These are phyloP conservation scores for Basidiobolus meristosporus DNA, from an alignment of 371 early-diverging fungal genomes.

Conservation along the genomic window DNA sequence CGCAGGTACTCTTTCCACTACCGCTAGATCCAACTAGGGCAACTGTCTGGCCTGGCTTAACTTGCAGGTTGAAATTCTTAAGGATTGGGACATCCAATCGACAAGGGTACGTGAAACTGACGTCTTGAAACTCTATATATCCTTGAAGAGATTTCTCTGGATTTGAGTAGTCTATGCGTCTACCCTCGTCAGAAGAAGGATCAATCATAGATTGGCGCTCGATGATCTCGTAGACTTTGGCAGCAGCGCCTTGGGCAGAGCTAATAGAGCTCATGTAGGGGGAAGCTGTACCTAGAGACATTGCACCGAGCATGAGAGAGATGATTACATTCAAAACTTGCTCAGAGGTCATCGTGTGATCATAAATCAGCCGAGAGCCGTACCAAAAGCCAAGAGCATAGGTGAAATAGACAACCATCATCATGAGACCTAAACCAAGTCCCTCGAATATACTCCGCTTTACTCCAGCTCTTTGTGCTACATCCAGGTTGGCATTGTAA, in stretches of 20 bases:
- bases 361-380: constrained; percentile 21
- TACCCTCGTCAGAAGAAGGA: constrained; percentile 25
- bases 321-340: constrained; percentile 27
- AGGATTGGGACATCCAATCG: constrained; percentile 52
- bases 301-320: constrained; percentile 23
- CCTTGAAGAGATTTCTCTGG: constrained; percentile 24
- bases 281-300: constrained; percentile 20
- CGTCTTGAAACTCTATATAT: constrained; percentile 43
- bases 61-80: constrained; percentile 26
- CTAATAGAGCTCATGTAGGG: constrained; percentile 34
- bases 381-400: constrained; percentile 48
- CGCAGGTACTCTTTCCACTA: constrained; percentile 75
- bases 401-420: constrained; percentile 21
- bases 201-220: constrained; percentile 56
- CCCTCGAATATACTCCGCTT: constrained; percentile 25
- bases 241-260: constrained; percentile 37
- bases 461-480: constrained; percentile 29
- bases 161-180: too few species aligned
- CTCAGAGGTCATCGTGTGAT: constrained; percentile 13
- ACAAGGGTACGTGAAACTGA: constrained; percentile 55
- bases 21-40: constrained; percentile 73
- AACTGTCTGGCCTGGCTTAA: constrained; percentile 52
- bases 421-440: constrained; percentile 23
- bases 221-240: constrained; percentile 46
- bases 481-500: constrained; percentile 28